Evolutionary conservation across 495 filamentous ascomycete genomes (phyloP), one percentile per base, ranked within the genome.

Genomic region (Wilcoxina mikolae): DNA sequence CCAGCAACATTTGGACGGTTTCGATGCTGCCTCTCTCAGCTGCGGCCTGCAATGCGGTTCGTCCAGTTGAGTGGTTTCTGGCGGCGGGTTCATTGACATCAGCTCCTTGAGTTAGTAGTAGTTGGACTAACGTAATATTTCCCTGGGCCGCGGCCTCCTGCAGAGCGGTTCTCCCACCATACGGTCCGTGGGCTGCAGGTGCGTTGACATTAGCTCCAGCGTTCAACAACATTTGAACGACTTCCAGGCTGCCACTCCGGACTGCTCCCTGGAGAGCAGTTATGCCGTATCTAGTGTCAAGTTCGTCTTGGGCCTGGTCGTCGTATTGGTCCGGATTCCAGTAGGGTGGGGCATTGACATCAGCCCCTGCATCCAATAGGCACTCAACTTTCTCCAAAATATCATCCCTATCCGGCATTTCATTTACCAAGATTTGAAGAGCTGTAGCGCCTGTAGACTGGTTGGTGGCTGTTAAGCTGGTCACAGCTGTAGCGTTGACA

Each of bases 401-500:
- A 18, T 26, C 20, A 47, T 25, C 22, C 17, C 28, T 54, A 15
- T 24, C 10, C 7, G 9, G 39, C 7, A 10, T 20, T 10, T 20
- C 53, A 9, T 4, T 15, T n/a, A 10, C 12, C n/a, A 12, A 25
- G 15, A 35, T 4, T 49, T 41, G 44, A 17, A 56, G 35, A 10
- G 53, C 42, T 39, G 53, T 56, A 9, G 20, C 2, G 2, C 53
- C 53, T 4, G 43, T 12, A 9, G 39, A 43, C 20, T 4, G 39
- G 17, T 43, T 43, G 39, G 5, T 43, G 20, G 10, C 20, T 43
- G 5, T 43, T 18, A 12, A 18, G 53, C 44, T 28, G 3, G 2
- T 18, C 23, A 1, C 53, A 12, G 53, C n/a, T 3, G 0, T 12
- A n/a, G 53, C 73, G 51, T 77, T 75, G 9, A 74, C 66, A 54